phyloP scores from a whole-genome alignment of 306 rosid genomes.

The Citrullus mucosospermus region DNA sequence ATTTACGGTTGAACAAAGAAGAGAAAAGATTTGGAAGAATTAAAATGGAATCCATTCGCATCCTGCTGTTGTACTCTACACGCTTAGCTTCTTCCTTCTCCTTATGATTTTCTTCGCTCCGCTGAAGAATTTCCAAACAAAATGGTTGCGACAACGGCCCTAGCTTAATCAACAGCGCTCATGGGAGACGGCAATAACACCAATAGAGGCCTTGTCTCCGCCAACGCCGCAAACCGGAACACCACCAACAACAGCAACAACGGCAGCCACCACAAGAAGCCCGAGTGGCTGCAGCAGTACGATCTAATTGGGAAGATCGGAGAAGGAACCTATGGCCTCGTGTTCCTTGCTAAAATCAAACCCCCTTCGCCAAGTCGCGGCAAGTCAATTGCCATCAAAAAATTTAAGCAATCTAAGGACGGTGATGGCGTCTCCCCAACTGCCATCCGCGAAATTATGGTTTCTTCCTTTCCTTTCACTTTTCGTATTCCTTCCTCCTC shows the following conservation, averaged over 20 bases:
- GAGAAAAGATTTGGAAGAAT: not conserved
- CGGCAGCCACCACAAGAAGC: constrained; percentile 40
- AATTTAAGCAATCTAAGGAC: constrained; percentile 87
- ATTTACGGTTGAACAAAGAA: too few relatives aligned
- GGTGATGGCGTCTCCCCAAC: constrained; percentile 98
- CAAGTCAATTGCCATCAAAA: constrained; percentile 89
- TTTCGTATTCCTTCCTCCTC: not conserved
- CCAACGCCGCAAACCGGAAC: constrained; percentile 2
- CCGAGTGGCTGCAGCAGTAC: constrained; percentile 93
- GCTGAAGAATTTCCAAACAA: not conserved
- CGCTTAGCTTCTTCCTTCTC: not conserved
- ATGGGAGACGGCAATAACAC: constrained; percentile 59
- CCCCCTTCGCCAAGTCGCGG: constrained; percentile 48
- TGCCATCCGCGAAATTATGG: constrained; percentile 98
- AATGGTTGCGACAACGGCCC: not conserved
- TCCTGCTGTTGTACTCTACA: not conserved
- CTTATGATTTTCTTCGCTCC: not conserved
- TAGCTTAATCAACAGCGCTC: constrained; percentile 1
- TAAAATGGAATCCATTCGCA: not conserved
- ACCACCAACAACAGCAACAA: constrained; percentile 5
- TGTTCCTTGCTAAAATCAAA: constrained; percentile 71
- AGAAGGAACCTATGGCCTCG: constrained; percentile 91
- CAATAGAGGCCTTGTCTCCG: constrained; percentile 14
- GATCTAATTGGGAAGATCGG: constrained; percentile 94
- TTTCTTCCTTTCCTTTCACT: not conserved